Conservation (phyloP, 1,139 yeast species). For the Suhomyces coccinellae region DNA sequence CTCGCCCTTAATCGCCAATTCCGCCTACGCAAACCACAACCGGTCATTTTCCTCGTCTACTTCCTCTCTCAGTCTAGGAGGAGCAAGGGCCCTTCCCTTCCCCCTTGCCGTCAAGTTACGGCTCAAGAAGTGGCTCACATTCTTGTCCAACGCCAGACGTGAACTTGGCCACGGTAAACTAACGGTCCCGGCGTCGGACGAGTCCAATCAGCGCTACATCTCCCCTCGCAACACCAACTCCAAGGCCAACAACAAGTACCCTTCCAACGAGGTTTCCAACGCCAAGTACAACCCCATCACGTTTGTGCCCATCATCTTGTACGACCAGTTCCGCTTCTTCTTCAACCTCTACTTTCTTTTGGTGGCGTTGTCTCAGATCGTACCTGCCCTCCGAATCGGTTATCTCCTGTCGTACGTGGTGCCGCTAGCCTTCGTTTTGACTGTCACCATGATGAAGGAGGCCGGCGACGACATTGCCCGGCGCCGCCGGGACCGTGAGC, state of each 20-base stretch:
- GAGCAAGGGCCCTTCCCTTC: conserved; percentile 14
- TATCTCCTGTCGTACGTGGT: conserved; percentile 90
- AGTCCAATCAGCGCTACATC: conserved; percentile 31
- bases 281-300: conserved; percentile 91
- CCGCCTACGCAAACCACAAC: conserved; percentile 17
- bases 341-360: conserved; percentile 88
- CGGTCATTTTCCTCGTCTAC: conserved; percentile 25
- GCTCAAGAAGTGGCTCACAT: conserved; percentile 19
- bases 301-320: conserved; percentile 83
- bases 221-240: conserved; percentile 37
- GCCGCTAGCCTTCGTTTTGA: conserved; percentile 87
- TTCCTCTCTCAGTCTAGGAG: conserved; percentile 17
- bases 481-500: conserved; percentile 85
- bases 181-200: conserved; percentile 6
- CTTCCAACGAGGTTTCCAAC: conserved; percentile 85
- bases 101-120: conserved; percentile 18
- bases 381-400: conserved; percentile 92
- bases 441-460: conserved; percentile 93
- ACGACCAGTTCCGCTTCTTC: conserved; percentile 95
- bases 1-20: conserved; percentile 30
- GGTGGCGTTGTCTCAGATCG: conserved; percentile 90
- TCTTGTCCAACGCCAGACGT: conserved; percentile 28
- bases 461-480: conserved; percentile 93
- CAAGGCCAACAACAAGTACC: conserved; percentile 36
- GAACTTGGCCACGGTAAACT: conserved; percentile 31